Conservation (phyloP, 495 filamentous ascomycete species). For the Chaetomium cochliodes region DNA sequence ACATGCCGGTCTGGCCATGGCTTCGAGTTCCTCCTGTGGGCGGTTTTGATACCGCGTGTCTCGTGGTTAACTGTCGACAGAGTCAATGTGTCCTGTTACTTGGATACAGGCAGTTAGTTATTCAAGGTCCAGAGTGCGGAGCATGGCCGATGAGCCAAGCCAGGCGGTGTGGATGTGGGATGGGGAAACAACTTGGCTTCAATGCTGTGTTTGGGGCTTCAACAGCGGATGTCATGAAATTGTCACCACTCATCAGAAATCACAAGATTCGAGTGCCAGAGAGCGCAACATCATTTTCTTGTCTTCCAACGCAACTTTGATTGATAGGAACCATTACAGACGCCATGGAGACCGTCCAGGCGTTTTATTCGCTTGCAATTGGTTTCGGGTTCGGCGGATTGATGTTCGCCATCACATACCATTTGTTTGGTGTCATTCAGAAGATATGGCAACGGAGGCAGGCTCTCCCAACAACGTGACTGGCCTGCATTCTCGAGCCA, state of each 20-base stretch:
- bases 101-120: too few relatives aligned
- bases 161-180: neutral
- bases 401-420: constrained; percentile 20
- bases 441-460: neutral
- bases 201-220: neutral
- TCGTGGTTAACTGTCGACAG: too few relatives aligned
- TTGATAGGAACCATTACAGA: neutral
- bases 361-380: constrained; percentile 20
- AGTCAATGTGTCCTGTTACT: too few relatives aligned
- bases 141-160: neutral
- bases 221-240: neutral
- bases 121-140: too few relatives aligned
- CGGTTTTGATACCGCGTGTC: too few relatives aligned
- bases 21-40: neutral
- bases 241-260: neutral
- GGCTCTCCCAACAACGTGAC: neutral
- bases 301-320: neutral
- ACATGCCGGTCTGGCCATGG: neutral
- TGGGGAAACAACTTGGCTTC: neutral
- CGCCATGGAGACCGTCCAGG: neutral
- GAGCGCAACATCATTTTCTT: neutral
- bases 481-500: neutral
- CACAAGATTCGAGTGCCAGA: too few relatives aligned
- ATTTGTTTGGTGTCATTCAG: constrained; percentile 5
- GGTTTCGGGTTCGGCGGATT: constrained; percentile 19